Conservation (phyloP, 345 rosid genomes). For the Atalantia buxifolia region DNA sequence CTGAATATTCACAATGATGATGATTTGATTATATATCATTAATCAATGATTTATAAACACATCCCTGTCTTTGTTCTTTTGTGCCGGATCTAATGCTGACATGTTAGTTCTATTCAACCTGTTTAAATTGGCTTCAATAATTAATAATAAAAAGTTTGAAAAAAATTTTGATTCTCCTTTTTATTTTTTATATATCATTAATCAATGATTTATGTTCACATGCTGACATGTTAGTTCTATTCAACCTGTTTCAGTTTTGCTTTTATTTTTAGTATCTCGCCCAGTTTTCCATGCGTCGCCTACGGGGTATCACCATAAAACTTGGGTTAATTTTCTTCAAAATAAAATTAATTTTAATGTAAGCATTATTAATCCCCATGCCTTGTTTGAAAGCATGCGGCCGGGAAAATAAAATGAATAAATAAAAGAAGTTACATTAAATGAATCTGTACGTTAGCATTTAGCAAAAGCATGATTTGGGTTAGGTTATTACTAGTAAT, state of each 20-base stretch:
- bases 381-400: neutral
- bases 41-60: no score
- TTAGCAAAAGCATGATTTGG: neutral
- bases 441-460: neutral
- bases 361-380: neutral
- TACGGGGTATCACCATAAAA: neutral
- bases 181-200: neutral
- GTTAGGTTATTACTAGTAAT: neutral
- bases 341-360: neutral
- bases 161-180: neutral
- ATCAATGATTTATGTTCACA: slow-evolving; percentile 13
- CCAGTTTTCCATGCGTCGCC: slow-evolving; percentile 7
- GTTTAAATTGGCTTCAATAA: neutral
- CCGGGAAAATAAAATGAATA: neutral
- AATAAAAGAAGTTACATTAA: neutral
- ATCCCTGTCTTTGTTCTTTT: no score
- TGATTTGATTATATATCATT: no score
- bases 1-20: no score
- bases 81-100: no score
- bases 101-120: no score
- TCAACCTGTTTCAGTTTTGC: neutral
- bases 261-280: neutral
- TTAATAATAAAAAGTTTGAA: neutral
- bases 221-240: slow-evolving; percentile 22
- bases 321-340: neutral